These are phyloP conservation scores for Paecilomyces dactylethromorphus DNA, from an alignment of 2,329 filamentous ascomycete species.

Conservation along the genomic window DNA sequence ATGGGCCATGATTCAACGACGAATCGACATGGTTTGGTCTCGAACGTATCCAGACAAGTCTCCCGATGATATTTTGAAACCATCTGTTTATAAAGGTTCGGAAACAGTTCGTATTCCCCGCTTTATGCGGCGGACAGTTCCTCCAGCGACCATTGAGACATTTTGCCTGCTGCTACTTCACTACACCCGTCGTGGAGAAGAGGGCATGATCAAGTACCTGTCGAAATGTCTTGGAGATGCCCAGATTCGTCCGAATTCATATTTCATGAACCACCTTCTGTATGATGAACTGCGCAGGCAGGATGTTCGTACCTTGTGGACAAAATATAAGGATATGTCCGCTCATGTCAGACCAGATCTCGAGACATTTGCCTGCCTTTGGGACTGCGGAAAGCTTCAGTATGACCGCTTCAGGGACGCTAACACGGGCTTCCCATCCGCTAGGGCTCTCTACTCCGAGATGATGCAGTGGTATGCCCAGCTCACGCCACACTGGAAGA, in stretches of 20 bases:
- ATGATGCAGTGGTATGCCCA: slow-evolving; percentile 43
- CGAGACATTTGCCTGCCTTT: slow-evolving; percentile 63
- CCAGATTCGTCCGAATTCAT: slow-evolving; percentile 61
- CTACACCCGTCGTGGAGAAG: slow-evolving; percentile 58
- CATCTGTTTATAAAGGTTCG: slow-evolving; percentile 20
- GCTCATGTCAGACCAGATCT: slow-evolving; percentile 54
- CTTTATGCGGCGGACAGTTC: slow-evolving; percentile 36
- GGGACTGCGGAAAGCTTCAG: slow-evolving; percentile 46
- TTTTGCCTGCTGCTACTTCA: slow-evolving; percentile 69
- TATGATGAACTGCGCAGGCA: slow-evolving; percentile 58
- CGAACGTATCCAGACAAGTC: slow-evolving; percentile 16
- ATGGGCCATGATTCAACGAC: slow-evolving; percentile 69
- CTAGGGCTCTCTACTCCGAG: slow-evolving; percentile 40
- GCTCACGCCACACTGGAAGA: slow-evolving; percentile 22
- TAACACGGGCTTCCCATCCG: slow-evolving; percentile 37
- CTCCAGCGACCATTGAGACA: slow-evolving; percentile 67
- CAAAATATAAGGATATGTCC: slow-evolving; percentile 52
- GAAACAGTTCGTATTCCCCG: slow-evolving; percentile 24
- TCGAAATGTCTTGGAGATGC: slow-evolving; percentile 57
- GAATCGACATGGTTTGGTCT: slow-evolving; percentile 56
- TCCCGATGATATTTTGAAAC: slow-evolving; percentile 13
- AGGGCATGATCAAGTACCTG: slow-evolving; percentile 52
- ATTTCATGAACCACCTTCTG: slow-evolving; percentile 74
- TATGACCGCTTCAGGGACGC: slow-evolving; percentile 43
- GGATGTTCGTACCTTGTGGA: slow-evolving; percentile 48